Conservation (phyloP, 768 basidiomycete genomes). For the Galerina sulciceps region DNA sequence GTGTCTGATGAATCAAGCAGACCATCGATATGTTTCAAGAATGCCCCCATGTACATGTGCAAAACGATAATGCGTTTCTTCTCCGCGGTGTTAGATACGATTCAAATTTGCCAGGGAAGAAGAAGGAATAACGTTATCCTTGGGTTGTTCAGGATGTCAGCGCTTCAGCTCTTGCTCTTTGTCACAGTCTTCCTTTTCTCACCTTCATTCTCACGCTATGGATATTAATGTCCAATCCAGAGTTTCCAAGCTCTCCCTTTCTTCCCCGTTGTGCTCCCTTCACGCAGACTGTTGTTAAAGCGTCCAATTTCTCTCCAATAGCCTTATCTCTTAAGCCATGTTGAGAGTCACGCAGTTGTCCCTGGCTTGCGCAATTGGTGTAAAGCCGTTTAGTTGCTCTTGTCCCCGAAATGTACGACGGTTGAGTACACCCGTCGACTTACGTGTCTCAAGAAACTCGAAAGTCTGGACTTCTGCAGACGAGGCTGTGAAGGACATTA, state of each 20-base stretch:
- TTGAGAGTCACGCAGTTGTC: not conserved
- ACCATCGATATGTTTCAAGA: constrained; percentile 17
- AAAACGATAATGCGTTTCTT: not conserved
- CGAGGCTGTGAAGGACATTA: constrained; percentile 82
- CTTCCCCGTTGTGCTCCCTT: not conserved
- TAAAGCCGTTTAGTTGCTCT: not conserved
- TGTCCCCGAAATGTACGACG: constrained; percentile 10
- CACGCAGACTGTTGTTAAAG: not conserved
- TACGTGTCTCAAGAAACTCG: constrained; percentile 37
- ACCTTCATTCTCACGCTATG: not conserved
- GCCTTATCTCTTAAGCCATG: not conserved
- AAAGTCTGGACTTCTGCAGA: constrained; percentile 87
- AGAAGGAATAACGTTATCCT: too few species aligned
- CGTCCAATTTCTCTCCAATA: not conserved
- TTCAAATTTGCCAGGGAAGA: too few species aligned
- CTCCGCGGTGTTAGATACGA: not conserved
- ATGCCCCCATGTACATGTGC: constrained; percentile 7
- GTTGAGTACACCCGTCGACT: constrained; percentile 39
- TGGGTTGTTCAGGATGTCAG: too few species aligned
- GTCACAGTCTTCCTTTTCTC: not conserved
- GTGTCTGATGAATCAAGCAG: constrained; percentile 18
- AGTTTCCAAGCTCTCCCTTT: not conserved
- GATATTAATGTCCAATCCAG: not conserved
- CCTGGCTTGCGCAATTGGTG: not conserved
- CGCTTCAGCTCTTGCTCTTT: too few species aligned